These are phyloP conservation scores for Xeromyces bisporus DNA, from an alignment of 495 filamentous ascomycete genomes.

Conservation along the genomic window DNA sequence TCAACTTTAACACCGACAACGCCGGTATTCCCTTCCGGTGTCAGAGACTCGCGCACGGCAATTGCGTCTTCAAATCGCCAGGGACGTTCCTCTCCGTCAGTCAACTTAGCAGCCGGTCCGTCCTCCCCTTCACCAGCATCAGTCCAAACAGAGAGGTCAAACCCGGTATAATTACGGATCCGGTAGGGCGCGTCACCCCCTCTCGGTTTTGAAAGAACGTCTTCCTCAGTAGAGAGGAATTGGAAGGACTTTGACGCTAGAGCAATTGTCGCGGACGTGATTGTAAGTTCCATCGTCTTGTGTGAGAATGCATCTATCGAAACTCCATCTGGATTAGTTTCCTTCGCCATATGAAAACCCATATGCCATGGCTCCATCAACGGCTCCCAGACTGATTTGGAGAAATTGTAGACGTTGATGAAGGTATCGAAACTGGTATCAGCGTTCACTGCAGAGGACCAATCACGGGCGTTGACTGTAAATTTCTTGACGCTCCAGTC, in stretches of 20 bases:
- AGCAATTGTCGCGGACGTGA: slow-evolving; percentile 89
- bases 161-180: slow-evolving; percentile 90
- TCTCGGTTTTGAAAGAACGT: slow-evolving; percentile 85
- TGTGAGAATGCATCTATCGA: slow-evolving; percentile 75
- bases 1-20: slow-evolving; percentile 72
- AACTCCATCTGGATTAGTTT: slow-evolving; percentile 54
- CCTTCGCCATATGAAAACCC: slow-evolving; percentile 74
- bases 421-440: slow-evolving; percentile 84
- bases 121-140: slow-evolving; percentile 45
- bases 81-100: slow-evolving; percentile 77
- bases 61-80: slow-evolving; percentile 96
- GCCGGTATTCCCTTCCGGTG: slow-evolving; percentile 61
- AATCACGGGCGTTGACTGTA: slow-evolving; percentile 65
- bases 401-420: slow-evolving; percentile 95
- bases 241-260: slow-evolving; percentile 81
- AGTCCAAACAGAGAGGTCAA: slow-evolving; percentile 70
- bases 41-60: slow-evolving; percentile 79
- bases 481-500: slow-evolving; percentile 92
- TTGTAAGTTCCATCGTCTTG: slow-evolving; percentile 74
- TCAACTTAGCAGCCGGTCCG: slow-evolving; percentile 57
- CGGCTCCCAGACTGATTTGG: slow-evolving; percentile 96
- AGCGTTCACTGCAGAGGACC: slow-evolving; percentile 73
- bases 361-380: slow-evolving; percentile 92
- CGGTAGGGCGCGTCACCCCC: slow-evolving; percentile 83
- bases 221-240: slow-evolving; percentile 76